phyloP scores from a whole-genome alignment of 805 yeast genomes.

The Brettanomyces naardenensis region DNA sequence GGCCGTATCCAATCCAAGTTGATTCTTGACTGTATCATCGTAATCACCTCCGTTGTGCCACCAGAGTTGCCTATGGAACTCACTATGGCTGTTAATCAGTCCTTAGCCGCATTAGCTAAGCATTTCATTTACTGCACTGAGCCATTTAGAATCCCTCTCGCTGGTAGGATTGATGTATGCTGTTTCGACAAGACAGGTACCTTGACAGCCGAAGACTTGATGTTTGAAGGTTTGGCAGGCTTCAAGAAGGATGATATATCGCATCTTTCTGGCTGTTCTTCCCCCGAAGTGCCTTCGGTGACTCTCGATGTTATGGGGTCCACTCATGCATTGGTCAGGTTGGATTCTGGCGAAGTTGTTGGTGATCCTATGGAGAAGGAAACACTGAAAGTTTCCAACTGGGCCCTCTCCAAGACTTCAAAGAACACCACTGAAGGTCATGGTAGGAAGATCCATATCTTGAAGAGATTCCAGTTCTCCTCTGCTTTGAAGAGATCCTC shows the following conservation, averaged over 20 bases:
- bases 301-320: constrained; percentile 78
- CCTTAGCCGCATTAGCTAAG: constrained; percentile 81
- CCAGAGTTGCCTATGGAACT: constrained; percentile 99
- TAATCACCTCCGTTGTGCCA: constrained; percentile 95
- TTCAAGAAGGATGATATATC: constrained; percentile 44
- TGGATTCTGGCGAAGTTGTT: constrained; percentile 95
- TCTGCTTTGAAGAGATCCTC: constrained; percentile 93
- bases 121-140: constrained; percentile 93
- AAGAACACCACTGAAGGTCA: constrained; percentile 56
- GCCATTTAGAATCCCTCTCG: constrained; percentile 95
- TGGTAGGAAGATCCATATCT: constrained; percentile 48
- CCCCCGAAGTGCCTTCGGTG: constrained; percentile 54
- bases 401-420: constrained; percentile 60
- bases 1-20: constrained; percentile 93
- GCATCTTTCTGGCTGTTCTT: constrained; percentile 39
- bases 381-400: constrained; percentile 77
- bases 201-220: constrained; percentile 91
- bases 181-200: constrained; percentile 99
- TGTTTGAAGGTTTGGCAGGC: constrained; percentile 94
- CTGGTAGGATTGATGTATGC: constrained; percentile 97
- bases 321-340: constrained; percentile 89
- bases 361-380: constrained; percentile 99
- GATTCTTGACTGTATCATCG: constrained; percentile 90
- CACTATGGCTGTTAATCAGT: constrained; percentile 94
- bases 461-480: constrained; percentile 95